Evolutionary conservation across 768 basidiomycete genomes (phyloP), one percentile per base, ranked within the genome.

Genomic region (Xerocomellus dryophilus): DNA sequence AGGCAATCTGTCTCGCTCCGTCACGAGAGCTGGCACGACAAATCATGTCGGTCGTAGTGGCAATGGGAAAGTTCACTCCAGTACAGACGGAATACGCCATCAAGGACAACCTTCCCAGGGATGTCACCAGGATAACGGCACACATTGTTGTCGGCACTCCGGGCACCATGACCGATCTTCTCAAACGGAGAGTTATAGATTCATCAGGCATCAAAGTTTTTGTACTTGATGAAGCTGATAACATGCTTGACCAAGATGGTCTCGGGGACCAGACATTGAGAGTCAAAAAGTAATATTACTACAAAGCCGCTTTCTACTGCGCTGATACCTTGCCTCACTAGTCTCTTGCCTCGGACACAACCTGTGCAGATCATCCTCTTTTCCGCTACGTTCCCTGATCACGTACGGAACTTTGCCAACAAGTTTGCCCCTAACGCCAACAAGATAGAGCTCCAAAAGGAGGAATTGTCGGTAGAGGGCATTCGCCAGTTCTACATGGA

Each of bases 401-500:
- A 89, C 56, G 96, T 98, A 58, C 88, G 93, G 47, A 73, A 72
- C n/a, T 98, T 96, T 68, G 96, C 97, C 17, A 80, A 79, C 61
- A 91, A 91, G 63, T 96, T 98, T 69, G 95, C 96, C 15, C 95
- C 97, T 0, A 80, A 79, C 34, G 89, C 97, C 58, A 98, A 99
- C 80, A 93, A 96, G 76, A 98, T 99, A 63, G 89, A 93, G 73
- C 79, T 99, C 34, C 85, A 93, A 73, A 88, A 85, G 67, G 93
- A 95, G 67, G 97, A 99, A 67, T 80, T 99, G 43, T 90, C 88
- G 25, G 90, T 98, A 21, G 90, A 93, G 49, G 91, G 89, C 38
- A 98, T 99, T 72, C 84, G 89, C 58, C 97, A 99, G 65, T 96
- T 98, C 71, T 98, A 93, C 74, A 89, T 99, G 88, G 94, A 98